These are phyloP conservation scores for Trametes villosa DNA, from an alignment of 768 basidiomycete genomes.

Conservation along the genomic window DNA sequence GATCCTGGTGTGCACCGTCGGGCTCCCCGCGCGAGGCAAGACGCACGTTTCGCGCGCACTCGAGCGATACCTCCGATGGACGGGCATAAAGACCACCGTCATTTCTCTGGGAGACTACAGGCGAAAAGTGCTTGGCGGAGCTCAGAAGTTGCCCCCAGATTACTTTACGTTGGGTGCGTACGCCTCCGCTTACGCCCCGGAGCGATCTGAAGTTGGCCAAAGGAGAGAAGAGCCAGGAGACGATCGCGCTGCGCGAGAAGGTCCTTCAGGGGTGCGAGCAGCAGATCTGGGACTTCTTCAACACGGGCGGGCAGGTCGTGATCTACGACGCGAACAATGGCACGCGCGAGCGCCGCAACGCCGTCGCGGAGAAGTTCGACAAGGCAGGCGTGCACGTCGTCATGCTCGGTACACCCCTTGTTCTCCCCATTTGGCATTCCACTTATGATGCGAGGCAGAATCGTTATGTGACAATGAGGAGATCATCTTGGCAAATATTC, in stretches of 20 bases:
- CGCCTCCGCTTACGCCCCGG: not conserved
- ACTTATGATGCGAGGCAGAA: constrained; percentile 53
- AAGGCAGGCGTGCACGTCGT: constrained; percentile 89
- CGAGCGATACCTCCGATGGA: constrained; percentile 98
- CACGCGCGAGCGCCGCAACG: constrained; percentile 63
- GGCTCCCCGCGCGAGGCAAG: constrained; percentile 92
- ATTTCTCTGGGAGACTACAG: constrained; percentile 96
- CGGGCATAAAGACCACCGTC: constrained; percentile 95
- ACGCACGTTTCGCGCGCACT: constrained; percentile 95
- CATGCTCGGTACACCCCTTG: constrained; percentile 68
- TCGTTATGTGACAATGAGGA: constrained; percentile 90
- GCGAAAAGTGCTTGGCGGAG: constrained; percentile 85
- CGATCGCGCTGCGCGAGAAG: constrained; percentile 71
- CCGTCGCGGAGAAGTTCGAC: constrained; percentile 84
- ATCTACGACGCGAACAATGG: constrained; percentile 99
- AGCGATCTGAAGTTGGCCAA: constrained; percentile 15
- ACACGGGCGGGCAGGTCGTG: constrained; percentile 88
- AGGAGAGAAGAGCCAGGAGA: constrained; percentile 82
- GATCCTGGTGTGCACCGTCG: constrained; percentile 91
- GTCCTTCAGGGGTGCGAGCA: constrained; percentile 87
- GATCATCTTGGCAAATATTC: constrained; percentile 92
- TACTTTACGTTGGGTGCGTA: constrained; percentile 83
- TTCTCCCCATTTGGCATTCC: constrained; percentile 3
- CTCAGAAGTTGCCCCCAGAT: constrained; percentile 86
- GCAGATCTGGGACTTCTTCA: constrained; percentile 88